Conservation (phyloP, 73 alveolate genomes). For the Strombidium stylifer region DNA sequence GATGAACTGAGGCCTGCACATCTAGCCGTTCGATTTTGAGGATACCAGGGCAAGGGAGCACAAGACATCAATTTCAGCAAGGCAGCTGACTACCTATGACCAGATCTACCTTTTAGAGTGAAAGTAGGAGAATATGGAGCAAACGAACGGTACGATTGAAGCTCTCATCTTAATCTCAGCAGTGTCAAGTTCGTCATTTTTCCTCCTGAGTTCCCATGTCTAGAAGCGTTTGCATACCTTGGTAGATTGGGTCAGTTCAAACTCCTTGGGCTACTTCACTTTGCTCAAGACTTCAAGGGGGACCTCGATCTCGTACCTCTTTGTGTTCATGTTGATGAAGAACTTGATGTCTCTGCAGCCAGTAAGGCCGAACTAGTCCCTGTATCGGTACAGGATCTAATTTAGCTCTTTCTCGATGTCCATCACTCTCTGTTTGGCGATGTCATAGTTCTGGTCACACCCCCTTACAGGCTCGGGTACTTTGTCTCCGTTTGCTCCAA, state of each 20-base stretch:
- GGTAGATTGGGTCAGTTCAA: slow-evolving; percentile 48
- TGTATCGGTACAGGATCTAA: neutral
- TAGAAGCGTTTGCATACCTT: slow-evolving; percentile 65
- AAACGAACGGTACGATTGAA: slow-evolving; percentile 65
- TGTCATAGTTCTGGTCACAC: slow-evolving; percentile 57
- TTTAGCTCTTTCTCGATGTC: slow-evolving; percentile 8
- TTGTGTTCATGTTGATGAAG: slow-evolving; percentile 54
- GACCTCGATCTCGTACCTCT: slow-evolving; percentile 72
- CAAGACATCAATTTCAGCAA: slow-evolving; percentile 67
- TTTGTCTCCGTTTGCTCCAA: slow-evolving; percentile 10
- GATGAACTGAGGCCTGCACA: slow-evolving; percentile 62
- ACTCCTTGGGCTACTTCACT: slow-evolving; percentile 65
- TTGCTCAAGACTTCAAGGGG: slow-evolving; percentile 67
- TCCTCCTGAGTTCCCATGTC: slow-evolving; percentile 55
- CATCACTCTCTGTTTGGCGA: slow-evolving; percentile 22
- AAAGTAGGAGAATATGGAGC: slow-evolving; percentile 50
- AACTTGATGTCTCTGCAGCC: slow-evolving; percentile 7
- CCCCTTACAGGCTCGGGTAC: slow-evolving; percentile 74
- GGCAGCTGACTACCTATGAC: slow-evolving; percentile 36
- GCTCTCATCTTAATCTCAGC: slow-evolving; percentile 57
- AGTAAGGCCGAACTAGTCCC: slow-evolving; percentile 11
- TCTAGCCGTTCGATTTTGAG: slow-evolving; percentile 44
- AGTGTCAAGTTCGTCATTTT: slow-evolving; percentile 55
- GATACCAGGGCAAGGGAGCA: slow-evolving; percentile 54
- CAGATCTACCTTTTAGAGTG: slow-evolving; percentile 53